These are phyloP conservation scores for Ramaria rubella DNA, from an alignment of 768 basidiomycete species.

Conservation along the genomic window DNA sequence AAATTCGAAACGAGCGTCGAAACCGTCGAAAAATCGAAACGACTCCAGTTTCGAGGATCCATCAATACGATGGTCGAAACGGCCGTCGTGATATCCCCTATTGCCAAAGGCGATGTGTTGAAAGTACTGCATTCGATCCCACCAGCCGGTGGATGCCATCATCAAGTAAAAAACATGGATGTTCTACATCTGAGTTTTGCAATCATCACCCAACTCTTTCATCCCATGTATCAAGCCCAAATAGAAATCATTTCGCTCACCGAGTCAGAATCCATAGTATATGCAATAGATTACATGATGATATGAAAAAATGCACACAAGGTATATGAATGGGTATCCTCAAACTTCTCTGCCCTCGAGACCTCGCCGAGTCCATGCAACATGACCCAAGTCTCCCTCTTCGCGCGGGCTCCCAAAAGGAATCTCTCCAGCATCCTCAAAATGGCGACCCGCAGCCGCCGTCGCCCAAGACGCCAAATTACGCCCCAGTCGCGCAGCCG, in stretches of 20 bases:
- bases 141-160: no score
- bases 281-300: not conserved
- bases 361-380: not conserved
- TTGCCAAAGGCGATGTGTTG: no score
- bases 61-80: no score
- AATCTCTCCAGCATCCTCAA: not conserved
- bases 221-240: not conserved
- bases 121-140: no score
- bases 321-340: not conserved
- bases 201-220: no score
- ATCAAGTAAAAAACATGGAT: no score
- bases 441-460: not conserved
- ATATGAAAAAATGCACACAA: not conserved
- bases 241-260: not conserved
- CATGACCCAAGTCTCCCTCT: not conserved
- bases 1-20: no score
- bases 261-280: not conserved
- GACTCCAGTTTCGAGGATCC: no score
- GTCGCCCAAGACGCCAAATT: constrained; percentile 1
- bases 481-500: not conserved
- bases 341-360: not conserved
- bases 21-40: no score
- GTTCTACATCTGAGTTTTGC: no score
- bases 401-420: not conserved
- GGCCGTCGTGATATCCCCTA: no score